These are phyloP conservation scores for Sclerotinia trifoliorum DNA, from an alignment of 2,329 filamentous ascomycete species.

Conservation along the genomic window DNA sequence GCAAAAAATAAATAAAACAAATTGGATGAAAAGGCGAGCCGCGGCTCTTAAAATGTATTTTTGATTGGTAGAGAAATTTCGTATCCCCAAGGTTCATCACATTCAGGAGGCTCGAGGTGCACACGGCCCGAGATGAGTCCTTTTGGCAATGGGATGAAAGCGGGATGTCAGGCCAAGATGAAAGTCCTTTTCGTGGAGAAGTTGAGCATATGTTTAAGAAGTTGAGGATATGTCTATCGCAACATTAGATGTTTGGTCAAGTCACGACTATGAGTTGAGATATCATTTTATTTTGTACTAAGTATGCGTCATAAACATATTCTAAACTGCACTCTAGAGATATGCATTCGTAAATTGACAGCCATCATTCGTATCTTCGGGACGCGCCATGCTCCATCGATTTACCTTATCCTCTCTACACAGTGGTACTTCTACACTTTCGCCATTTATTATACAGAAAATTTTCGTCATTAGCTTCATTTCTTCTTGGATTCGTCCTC, in stretches of 20 bases:
- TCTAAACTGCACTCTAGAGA: slow-evolving; percentile 9
- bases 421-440: slow-evolving; percentile 1
- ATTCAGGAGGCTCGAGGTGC: slow-evolving; percentile 1
- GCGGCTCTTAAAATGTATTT: background rate
- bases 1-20: too few species aligned
- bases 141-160: slow-evolving; percentile 1
- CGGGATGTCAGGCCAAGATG: slow-evolving; percentile 6
- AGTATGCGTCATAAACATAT: slow-evolving; percentile 2
- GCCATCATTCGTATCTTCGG: slow-evolving; percentile 16
- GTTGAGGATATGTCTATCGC: background rate
- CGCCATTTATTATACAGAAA: slow-evolving; percentile 18
- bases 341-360: slow-evolving; percentile 5
- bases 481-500: slow-evolving; percentile 24
- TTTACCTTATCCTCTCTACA: slow-evolving; percentile 16
- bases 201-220: background rate
- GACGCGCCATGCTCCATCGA: slow-evolving; percentile 17
- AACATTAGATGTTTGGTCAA: background rate
- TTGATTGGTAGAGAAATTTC: slow-evolving; percentile 4
- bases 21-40: too few species aligned
- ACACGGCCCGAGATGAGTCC: background rate
- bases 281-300: slow-evolving; percentile 22
- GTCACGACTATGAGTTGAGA: slow-evolving; percentile 20
- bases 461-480: slow-evolving; percentile 5
- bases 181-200: background rate
- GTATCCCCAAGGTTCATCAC: slow-evolving; percentile 4